Conservation (phyloP, 2,329 filamentous ascomycete species). For the Neodidymelliopsis sp. region DNA sequence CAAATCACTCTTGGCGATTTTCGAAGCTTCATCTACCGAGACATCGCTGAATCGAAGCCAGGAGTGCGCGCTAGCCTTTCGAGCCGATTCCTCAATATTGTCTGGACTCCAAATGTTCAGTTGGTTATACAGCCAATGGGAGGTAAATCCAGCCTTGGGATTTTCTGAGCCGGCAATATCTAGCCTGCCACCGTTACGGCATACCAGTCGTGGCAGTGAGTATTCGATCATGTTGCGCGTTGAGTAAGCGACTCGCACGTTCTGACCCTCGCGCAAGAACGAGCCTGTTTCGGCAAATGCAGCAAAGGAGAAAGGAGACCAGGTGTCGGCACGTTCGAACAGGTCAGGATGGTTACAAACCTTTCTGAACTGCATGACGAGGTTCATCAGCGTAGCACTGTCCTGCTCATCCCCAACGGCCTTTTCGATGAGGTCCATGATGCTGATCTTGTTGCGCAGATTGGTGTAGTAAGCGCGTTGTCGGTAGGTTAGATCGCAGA, state of each 20-base stretch:
- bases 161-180: constrained; percentile 78
- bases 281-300: constrained; percentile 94
- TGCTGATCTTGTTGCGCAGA: constrained; percentile 94
- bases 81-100: constrained; percentile 71
- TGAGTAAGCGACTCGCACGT: constrained; percentile 84
- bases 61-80: constrained; percentile 74
- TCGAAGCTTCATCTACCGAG: constrained; percentile 75
- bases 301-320: constrained; percentile 82
- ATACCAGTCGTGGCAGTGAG: constrained; percentile 80
- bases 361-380: constrained; percentile 99
- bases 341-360: constrained; percentile 98
- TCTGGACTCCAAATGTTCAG: constrained; percentile 92
- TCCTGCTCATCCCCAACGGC: constrained; percentile 94
- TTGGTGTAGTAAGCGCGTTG: constrained; percentile 94
- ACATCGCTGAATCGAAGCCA: constrained; percentile 88
- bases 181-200: constrained; percentile 79
- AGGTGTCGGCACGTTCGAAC: constrained; percentile 92
- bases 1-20: constrained; percentile 71
- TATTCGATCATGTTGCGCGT: constrained; percentile 87
- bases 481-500: constrained; percentile 95
- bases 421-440: constrained; percentile 98
- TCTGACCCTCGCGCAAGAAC: constrained; percentile 86
- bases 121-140: constrained; percentile 77
- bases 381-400: constrained; percentile 95
- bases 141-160: constrained; percentile 76